A percentile compares a stretch with the other conserved stretches of the same genome.
Evolutionary conservation across 2,329 filamentous ascomycete species (phyloP).

Genomic region (Parastagonospora nodorum): DNA sequence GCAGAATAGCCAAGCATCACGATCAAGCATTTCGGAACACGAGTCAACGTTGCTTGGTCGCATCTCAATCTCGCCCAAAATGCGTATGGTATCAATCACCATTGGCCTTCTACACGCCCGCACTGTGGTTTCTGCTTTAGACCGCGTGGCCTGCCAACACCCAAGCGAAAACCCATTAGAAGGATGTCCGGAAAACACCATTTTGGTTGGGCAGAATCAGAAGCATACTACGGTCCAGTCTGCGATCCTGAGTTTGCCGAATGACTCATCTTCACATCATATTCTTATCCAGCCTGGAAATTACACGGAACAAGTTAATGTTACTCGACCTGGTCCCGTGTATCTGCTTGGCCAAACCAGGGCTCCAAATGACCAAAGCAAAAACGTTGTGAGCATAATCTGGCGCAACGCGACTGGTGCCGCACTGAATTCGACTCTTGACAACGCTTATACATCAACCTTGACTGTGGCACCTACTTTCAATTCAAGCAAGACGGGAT

Average conservation of each 20-base stretch:
- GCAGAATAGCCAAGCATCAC: too few species aligned
- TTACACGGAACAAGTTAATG: slow-evolving; percentile 69
- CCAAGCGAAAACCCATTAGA: slow-evolving; percentile 44
- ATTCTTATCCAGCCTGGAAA: slow-evolving; percentile 66
- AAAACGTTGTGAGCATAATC: slow-evolving; percentile 61
- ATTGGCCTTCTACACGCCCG: slow-evolving; percentile 18
- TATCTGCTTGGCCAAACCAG: slow-evolving; percentile 66
- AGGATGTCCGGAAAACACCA: slow-evolving; percentile 45
- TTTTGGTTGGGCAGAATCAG: slow-evolving; percentile 33
- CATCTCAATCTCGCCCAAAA: slow-evolving; percentile 2
- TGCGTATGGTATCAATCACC: slow-evolving; percentile 14
- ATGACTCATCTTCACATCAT: slow-evolving; percentile 53
- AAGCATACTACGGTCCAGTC: slow-evolving; percentile 51
- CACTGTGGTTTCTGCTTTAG: slow-evolving; percentile 18
- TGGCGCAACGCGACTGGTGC: slow-evolving; percentile 63
- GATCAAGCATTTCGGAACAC: too few species aligned
- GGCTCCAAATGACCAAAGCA: slow-evolving; percentile 51
- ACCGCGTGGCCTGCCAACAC: slow-evolving; percentile 42
- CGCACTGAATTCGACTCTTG: slow-evolving; percentile 49
- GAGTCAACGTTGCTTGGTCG: neutral
- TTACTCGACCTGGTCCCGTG: slow-evolving; percentile 65
- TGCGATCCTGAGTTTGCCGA: slow-evolving; percentile 54
- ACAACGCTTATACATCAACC: slow-evolving; percentile 67
- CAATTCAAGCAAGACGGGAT: slow-evolving; percentile 65
- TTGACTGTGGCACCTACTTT: slow-evolving; percentile 68